Conservation (phyloP, 108 stramenopile genomes). For the Cyclotella cryptica region DNA sequence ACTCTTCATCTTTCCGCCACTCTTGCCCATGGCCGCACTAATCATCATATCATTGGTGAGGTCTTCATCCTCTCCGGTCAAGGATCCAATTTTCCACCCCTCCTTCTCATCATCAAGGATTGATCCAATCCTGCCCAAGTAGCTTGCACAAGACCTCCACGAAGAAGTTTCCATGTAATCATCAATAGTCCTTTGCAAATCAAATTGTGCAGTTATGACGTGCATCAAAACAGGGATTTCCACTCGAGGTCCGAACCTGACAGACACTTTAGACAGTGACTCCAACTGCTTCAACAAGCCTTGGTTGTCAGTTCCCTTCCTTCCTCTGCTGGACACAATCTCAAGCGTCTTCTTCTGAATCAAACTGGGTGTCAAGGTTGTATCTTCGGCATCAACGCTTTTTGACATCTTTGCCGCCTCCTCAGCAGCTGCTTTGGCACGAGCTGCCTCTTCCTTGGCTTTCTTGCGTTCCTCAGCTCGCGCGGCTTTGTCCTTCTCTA, state of each 20-base stretch:
- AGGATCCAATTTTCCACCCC: slow-evolving; percentile 62
- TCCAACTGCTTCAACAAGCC: slow-evolving; percentile 86
- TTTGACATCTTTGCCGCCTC: slow-evolving; percentile 60
- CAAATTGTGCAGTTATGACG: slow-evolving; percentile 93
- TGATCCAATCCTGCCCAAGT: slow-evolving; percentile 79
- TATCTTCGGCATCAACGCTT: slow-evolving; percentile 65
- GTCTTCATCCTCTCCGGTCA: slow-evolving; percentile 72
- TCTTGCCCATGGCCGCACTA: slow-evolving; percentile 44
- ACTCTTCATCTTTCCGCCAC: slow-evolving; percentile 70
- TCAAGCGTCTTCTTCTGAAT: slow-evolving; percentile 85
- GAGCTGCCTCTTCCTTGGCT: slow-evolving; percentile 47
- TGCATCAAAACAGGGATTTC: slow-evolving; percentile 97
- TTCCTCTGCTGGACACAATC: slow-evolving; percentile 88
- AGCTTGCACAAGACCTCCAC: slow-evolving; percentile 91
- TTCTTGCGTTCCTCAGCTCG: slow-evolving; percentile 57
- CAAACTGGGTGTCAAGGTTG: slow-evolving; percentile 66
- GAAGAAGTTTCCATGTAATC: slow-evolving; percentile 95
- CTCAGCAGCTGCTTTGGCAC: slow-evolving; percentile 25
- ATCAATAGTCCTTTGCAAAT: slow-evolving; percentile 93
- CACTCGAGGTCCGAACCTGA: slow-evolving; percentile 86
- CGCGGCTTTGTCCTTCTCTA: slow-evolving; percentile 75
- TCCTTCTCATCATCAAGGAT: slow-evolving; percentile 75
- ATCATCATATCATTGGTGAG: slow-evolving; percentile 72
- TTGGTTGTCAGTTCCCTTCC: slow-evolving; percentile 85
- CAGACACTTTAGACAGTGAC: slow-evolving; percentile 79